Evolutionary conservation across 805 yeast genomes (phyloP).

Genomic region (Ogataea zsoltii): DNA sequence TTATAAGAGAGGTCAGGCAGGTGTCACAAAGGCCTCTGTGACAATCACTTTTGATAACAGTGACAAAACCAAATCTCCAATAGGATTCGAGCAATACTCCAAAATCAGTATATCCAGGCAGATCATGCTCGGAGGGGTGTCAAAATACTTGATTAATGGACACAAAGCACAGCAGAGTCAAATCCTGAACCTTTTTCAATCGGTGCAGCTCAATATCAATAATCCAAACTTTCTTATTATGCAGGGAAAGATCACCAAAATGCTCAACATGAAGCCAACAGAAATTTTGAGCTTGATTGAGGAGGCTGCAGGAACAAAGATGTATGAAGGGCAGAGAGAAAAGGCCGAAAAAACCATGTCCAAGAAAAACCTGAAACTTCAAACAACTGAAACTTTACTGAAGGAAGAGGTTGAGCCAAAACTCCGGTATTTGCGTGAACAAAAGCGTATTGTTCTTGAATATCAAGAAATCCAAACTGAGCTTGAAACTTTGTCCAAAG

Average conservation of each 20-base stretch:
- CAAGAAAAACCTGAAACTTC: slow-evolving; percentile 82
- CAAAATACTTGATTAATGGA: slow-evolving; percentile 91
- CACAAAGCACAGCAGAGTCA: slow-evolving; percentile 95
- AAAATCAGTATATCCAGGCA: slow-evolving; percentile 92
- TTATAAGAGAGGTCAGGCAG: slow-evolving; percentile 97
- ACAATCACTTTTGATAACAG: slow-evolving; percentile 91
- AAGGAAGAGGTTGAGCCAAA: slow-evolving; percentile 93
- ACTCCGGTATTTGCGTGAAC: slow-evolving; percentile 73
- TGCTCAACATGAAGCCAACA: slow-evolving; percentile 90
- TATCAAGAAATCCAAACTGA: slow-evolving; percentile 83
- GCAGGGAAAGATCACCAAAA: slow-evolving; percentile 99
- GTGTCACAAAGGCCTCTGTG: slow-evolving; percentile 94
- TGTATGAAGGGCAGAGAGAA: slow-evolving; percentile 91
- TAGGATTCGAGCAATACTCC: slow-evolving; percentile 76
- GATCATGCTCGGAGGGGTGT: slow-evolving; percentile 84
- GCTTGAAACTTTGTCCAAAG: slow-evolving; percentile 69
- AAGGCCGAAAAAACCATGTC: slow-evolving; percentile 90
- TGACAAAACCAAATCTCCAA: slow-evolving; percentile 76
- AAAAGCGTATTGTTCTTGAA: slow-evolving; percentile 80
- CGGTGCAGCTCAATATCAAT: slow-evolving; percentile 93
- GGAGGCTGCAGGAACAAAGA: slow-evolving; percentile 97
- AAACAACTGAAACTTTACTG: slow-evolving; percentile 70
- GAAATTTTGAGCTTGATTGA: slow-evolving; percentile 90
- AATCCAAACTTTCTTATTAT: slow-evolving; percentile 96
- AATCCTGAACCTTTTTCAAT: slow-evolving; percentile 85